Base-by-base conservation (phyloP, 345 rosid species). In the Lumnitzera racemosa region DNA sequence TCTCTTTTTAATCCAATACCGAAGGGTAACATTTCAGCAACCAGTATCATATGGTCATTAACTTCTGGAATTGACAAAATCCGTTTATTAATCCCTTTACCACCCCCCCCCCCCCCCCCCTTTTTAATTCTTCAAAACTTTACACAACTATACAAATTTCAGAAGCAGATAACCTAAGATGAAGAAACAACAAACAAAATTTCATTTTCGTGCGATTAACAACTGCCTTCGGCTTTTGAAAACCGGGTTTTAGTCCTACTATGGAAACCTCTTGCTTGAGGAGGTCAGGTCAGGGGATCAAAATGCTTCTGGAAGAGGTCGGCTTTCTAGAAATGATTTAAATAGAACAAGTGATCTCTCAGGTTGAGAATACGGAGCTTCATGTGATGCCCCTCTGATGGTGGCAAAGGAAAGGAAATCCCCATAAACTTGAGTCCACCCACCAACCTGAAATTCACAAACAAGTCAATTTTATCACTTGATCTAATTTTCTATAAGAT, bases 321-420 rank as follows among this genome's bases (percentile, higher is more conserved):
- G 78, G 29, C 84, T 80, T 3, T 71, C 62, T 67, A 92, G 70
- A 72, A 92, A 82, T 43, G 91, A 84, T 66, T 74, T 81, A 78
- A 92, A 92, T 47, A 92, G 76, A 65, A 82, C 86, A n/a, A 92
- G 81, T 7, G 98, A 92, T 76, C 96, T 82, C 74, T 87, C 87
- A 10, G 96, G 98, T 83, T 92, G 98, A 15, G 96, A 89, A 67
- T 87, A 89, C 16, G 98, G 98, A 29, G 90, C 98, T 76, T 92
- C 96, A 51, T 91, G 98, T 4, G 98, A 76, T 47, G 96, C 96
- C 66, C 98, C 98, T 82, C 98, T 75, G 43, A 89, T 87, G 15
- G 98, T 91, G n/a, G 98, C 96, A 79, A 86, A 91, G 2, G 98
- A 81, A 60, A 91, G 71, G 58, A 85, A 64, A 56, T 83, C 69